Conservation (phyloP, 176 grass and related monocot species). For the Ananas comosus region DNA sequence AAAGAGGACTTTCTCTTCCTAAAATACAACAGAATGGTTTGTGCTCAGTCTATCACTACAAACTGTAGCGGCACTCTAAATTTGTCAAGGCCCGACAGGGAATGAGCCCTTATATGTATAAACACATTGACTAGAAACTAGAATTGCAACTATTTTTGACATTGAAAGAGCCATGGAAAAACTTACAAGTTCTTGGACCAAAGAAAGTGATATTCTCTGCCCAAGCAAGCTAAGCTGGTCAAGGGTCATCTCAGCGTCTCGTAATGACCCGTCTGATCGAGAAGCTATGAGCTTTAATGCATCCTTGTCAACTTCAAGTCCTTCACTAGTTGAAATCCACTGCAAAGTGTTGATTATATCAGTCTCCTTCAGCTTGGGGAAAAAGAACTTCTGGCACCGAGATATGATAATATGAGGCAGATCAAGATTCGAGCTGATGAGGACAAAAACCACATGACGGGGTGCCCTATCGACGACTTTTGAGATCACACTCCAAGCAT, state of each 20-base stretch:
- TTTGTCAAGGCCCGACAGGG: too few relatives aligned
- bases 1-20: too few relatives aligned
- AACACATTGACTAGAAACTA: too few relatives aligned
- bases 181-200: conserved; percentile 99
- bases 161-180: background rate
- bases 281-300: conserved; percentile 90
- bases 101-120: too few relatives aligned
- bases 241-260: conserved; percentile 93
- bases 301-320: conserved; percentile 75
- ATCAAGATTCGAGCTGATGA: conserved; percentile 59
- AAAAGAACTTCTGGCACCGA: conserved; percentile 90
- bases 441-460: conserved; percentile 59
- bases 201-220: conserved; percentile 69
- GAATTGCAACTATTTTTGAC: too few relatives aligned
- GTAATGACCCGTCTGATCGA: conserved; percentile 80
- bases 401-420: conserved; percentile 86
- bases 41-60: too few relatives aligned
- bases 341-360: conserved; percentile 73
- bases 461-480: conserved; percentile 57
- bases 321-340: conserved; percentile 90
- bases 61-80: too few relatives aligned
- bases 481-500: conserved; percentile 65
- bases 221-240: conserved; percentile 92
- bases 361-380: conserved; percentile 75
- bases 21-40: too few relatives aligned